Percentiles rank a stretch among this genome's conserved stretches.
phyloP scores from a whole-genome alignment of 768 basidiomycete genomes.

The Serendipita sp. region DNA sequence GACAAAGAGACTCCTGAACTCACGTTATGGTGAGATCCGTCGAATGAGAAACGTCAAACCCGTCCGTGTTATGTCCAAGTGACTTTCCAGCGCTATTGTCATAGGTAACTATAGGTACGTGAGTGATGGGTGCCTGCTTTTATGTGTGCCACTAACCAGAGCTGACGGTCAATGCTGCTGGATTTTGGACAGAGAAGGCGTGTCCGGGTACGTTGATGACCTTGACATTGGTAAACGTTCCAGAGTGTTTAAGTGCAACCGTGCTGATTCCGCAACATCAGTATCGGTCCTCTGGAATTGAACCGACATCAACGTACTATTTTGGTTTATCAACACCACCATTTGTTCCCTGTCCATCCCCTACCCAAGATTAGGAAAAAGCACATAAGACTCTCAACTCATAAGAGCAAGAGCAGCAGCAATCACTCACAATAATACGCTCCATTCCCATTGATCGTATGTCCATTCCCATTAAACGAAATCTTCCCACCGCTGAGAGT shows the following conservation, averaged over 20 bases:
- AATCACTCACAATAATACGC: constrained; percentile 29
- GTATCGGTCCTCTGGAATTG: too few species aligned
- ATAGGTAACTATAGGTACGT: constrained; percentile 27
- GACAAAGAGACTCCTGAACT: background rate
- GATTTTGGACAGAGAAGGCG: constrained; percentile 19
- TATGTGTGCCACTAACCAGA: background rate
- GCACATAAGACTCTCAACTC: background rate
- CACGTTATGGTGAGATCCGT: constrained; percentile 11
- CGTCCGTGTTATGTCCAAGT: constrained; percentile 16
- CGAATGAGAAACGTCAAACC: constrained; percentile 14
- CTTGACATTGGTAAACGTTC: constrained; percentile 18
- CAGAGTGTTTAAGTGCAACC: too few species aligned
- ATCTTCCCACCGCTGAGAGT: background rate
- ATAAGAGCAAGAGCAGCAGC: too few species aligned
- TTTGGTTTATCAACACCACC: constrained; percentile 16
- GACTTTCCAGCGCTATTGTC: constrained; percentile 34
- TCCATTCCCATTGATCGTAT: constrained; percentile 27
- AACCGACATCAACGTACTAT: constrained; percentile 16
- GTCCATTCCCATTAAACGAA: constrained; percentile 24
- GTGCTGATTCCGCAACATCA: too few species aligned
- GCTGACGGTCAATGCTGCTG: constrained; percentile 22
- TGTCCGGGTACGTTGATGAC: constrained; percentile 26
- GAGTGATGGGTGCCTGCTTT: background rate
- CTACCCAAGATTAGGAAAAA: background rate
- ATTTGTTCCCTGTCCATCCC: constrained; percentile 14